Conservation (phyloP, 768 basidiomycete species). For the Lentinula detonsa region DNA sequence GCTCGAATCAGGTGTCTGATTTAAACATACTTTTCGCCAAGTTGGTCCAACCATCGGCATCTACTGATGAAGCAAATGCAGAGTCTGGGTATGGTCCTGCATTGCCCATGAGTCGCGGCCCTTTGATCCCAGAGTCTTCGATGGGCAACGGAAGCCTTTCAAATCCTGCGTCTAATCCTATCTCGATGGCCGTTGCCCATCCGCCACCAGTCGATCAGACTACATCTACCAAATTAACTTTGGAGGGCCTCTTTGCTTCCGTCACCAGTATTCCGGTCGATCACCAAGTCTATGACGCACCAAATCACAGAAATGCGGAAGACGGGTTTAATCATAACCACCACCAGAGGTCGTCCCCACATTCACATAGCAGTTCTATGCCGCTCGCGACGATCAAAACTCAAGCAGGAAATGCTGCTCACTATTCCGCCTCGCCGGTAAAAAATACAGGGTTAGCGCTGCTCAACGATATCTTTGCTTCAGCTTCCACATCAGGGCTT, state of each 20-base stretch:
- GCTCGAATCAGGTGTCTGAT: conserved; percentile 22
- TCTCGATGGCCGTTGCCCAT: neutral
- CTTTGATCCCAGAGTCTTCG: neutral
- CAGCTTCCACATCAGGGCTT: neutral
- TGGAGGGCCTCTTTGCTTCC: conserved; percentile 3
- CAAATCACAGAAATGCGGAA: neutral
- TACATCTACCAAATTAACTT: neutral
- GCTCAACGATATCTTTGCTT: conserved; percentile 4
- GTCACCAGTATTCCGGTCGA: neutral
- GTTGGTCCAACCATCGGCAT: conserved; percentile 13
- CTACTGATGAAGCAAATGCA: neutral
- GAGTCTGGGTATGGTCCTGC: neutral
- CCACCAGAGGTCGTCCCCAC: neutral
- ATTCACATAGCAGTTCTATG: neutral
- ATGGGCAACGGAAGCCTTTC: neutral
- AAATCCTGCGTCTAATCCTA: neutral
- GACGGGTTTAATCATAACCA: neutral
- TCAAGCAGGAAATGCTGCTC: neutral
- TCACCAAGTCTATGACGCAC: neutral
- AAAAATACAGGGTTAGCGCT: neutral
- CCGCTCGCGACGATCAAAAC: neutral
- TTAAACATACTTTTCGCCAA: conserved; percentile 45
- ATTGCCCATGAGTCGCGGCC: neutral
- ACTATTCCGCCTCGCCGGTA: neutral
- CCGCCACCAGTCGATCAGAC: neutral